Base-by-base conservation (phyloP, 306 rosid species). In the Sicyos baderoa region DNA sequence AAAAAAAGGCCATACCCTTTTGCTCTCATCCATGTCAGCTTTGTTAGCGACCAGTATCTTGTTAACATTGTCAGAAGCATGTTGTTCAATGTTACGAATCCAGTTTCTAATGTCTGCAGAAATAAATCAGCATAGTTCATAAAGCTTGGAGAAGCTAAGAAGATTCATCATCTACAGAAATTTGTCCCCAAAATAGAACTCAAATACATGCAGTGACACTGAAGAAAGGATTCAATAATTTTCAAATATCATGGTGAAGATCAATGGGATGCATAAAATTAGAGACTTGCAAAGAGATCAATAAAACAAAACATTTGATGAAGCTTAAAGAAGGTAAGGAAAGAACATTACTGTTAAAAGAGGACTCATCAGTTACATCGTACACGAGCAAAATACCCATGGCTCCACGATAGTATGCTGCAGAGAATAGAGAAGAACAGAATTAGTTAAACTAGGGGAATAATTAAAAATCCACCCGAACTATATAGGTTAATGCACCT, bases 1-100 rank as follows among this genome's bases (percentile, higher is more conserved):
- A 16, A 37, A 27, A 37, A 59, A 27, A 49, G 12, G 47, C 8
- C 89, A 48, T 74, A 91, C 97, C 90, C 97, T 85, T 85, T 89
- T 91, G 88, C 97, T 91, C 81, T 91, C 97, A 79, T 91, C 97
- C 97, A 91, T 91, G 84, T 91, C 97, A 74, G 97, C 97, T 79
- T 91, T 91, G 90, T 91, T 91, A 52, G 96, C 97, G 68, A 91
- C 91, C 35, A 91, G 84, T 78, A 91, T 85, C 89, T 91, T 91
- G 94, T 89, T 91, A 74, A 91, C 97, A 81, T 91, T 91, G 80
- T 91, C 97, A 63, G 97, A 91, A 76, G 97, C 97, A 83, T 91
- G 97, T 63, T 91, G 97, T 79, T 91, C 97, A 73, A 91, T 91
- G 83, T 91, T 91, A 55, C 95, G 96, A 51, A 91, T 91, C 97